Evolutionary conservation across 108 stramenopile genomes (phyloP), one percentile per base, ranked within the genome.

Genomic region (Nitzschia sp.): DNA sequence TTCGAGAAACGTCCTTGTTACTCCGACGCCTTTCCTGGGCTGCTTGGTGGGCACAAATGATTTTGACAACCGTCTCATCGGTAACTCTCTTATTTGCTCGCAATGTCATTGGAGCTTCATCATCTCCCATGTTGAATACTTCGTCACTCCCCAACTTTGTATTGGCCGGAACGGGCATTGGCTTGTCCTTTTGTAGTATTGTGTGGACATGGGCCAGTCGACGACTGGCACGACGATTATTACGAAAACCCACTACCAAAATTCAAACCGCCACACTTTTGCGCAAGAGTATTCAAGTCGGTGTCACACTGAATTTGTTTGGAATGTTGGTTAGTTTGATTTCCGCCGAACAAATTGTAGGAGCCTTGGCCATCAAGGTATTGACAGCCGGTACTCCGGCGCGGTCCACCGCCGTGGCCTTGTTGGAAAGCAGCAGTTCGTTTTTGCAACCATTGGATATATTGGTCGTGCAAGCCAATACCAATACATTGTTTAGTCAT

Each of bases 391-490:
- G n/a, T n/a, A 45, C 82, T 46, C 23, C 82, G 31, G 82, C 81
- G 46, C 53, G 74, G 64, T 35, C 48, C 19, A 58, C 56, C 17
- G n/a, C n/a, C n/a, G 45, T 54, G 46, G 69, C 66, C 3, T 27
- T 67, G 13, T 42, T 55, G 4, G 65, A 29, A 6, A 51, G 64
- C n/a, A 65, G 24, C 23, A 29, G 21, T 23, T 54, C 51, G 19
- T 74, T 81, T 1, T 36, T 96, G 29, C 95, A 94, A 61, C 90
- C 95, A 26, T 70, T 96, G 60, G 95, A 96, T 68, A 84, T 96
- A 9, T 75, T 96, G 58, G 82, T 96, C 27, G 91, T 96, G 6
- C 96, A 97, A 76, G 96, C 94, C 42, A 97, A 96, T 83, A 96
- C 95, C 28, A 97, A 97, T 73, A 85, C 92, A 25, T 72, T 97